Percentiles rank a stretch among this genome's conserved stretches.
Conservation (phyloP, 371 early-diverging fungal genomes). For the Syncephalastrum contaminatum region DNA sequence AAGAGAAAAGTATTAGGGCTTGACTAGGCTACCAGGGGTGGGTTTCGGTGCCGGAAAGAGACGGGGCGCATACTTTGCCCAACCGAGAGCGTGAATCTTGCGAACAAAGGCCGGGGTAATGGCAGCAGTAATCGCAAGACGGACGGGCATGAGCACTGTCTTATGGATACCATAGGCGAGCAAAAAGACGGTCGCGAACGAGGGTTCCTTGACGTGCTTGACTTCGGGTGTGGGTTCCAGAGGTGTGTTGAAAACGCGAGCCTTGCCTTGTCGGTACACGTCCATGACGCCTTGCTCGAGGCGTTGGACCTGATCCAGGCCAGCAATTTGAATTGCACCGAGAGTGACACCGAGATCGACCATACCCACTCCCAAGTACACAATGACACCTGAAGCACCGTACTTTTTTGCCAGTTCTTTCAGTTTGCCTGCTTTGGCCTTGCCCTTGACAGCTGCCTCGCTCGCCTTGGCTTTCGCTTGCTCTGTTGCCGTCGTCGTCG, state of each 20-base stretch:
- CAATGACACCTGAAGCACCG: slow-evolving; percentile 40
- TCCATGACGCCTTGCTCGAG: slow-evolving; percentile 32
- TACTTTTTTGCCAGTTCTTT: slow-evolving; percentile 37
- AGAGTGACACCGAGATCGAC: slow-evolving; percentile 39
- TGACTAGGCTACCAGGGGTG: no score
- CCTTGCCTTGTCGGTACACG: slow-evolving; percentile 16
- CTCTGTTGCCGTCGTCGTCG: slow-evolving; percentile 2
- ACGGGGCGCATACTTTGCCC: slow-evolving; percentile 38
- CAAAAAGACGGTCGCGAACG: slow-evolving; percentile 41
- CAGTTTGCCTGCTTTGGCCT: slow-evolving; percentile 27
- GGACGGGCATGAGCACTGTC: slow-evolving; percentile 44
- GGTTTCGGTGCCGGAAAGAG: slow-evolving; percentile 10
- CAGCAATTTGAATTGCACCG: slow-evolving; percentile 36
- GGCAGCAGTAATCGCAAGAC: slow-evolving; percentile 44
- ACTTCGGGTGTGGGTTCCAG: slow-evolving; percentile 8
- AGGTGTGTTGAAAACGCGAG: slow-evolving; percentile 1
- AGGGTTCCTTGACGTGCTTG: slow-evolving; percentile 24
- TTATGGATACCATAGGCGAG: slow-evolving; percentile 53
- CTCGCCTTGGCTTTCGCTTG: slow-evolving; percentile 21
- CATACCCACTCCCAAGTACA: slow-evolving; percentile 40
- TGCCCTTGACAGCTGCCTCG: no score
- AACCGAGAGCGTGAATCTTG: slow-evolving; percentile 39
- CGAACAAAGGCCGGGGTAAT: slow-evolving; percentile 46
- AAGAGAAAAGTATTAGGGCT: no score
- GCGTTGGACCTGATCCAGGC: slow-evolving; percentile 39